A percentile compares a stretch with the other conserved stretches of the same genome.
These are phyloP conservation scores for Hyphopichia burtonii DNA, from an alignment of 1,139 yeast species.

Conservation along the genomic window DNA sequence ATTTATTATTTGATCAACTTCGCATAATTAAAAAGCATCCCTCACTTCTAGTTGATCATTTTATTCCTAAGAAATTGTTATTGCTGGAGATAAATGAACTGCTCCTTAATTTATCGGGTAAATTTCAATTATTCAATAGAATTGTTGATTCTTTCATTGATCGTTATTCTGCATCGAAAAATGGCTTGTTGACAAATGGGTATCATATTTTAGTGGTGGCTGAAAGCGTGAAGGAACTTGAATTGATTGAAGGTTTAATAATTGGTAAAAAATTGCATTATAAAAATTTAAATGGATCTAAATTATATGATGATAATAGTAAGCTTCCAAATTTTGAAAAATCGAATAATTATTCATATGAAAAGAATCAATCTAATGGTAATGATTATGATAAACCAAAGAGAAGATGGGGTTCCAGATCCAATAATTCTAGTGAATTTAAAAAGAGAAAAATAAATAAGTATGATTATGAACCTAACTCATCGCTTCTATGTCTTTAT, in stretches of 20 bases:
- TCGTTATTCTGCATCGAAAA: conserved; percentile 4
- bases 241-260: conserved; percentile 63
- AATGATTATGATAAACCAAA: conserved; percentile 8
- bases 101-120: conserved; percentile 55
- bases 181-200: conserved; percentile 8
- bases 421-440: not conserved
- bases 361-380: not conserved
- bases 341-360: not conserved
- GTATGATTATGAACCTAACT: not conserved
- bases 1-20: conserved; percentile 50
- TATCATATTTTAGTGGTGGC: conserved; percentile 54
- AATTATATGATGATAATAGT: conserved; percentile 47
- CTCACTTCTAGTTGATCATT: conserved; percentile 68
- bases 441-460: conserved; percentile 8
- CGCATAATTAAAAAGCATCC: conserved; percentile 60
- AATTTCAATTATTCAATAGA: conserved; percentile 53
- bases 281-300: conserved; percentile 59
- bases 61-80: conserved; percentile 65
- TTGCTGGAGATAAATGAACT: conserved; percentile 63
- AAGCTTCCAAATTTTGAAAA: conserved; percentile 9
- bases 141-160: conserved; percentile 39
- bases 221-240: conserved; percentile 63
- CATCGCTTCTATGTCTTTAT: conserved; percentile 19
- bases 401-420: conserved; percentile 8
- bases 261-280: conserved; percentile 61